A percentile compares a stretch with the other conserved stretches of the same genome.
Conservation (phyloP, 306 rosid species). For the Carpinus fangiana region DNA sequence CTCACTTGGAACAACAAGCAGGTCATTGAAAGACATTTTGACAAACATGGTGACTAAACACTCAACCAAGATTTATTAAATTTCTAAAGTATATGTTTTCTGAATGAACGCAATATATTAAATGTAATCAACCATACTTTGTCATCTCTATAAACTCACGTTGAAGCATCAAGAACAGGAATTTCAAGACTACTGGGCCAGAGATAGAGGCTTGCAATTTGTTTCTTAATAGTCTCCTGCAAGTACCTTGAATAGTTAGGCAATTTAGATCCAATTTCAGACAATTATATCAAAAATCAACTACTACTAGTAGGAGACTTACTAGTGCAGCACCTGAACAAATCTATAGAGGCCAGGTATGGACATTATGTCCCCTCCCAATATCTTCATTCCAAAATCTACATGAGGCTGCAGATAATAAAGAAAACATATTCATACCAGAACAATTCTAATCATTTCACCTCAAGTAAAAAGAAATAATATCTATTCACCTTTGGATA, state of each 20-base stretch:
- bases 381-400: constrained; percentile 79
- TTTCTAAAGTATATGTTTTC: not conserved
- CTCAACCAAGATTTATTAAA: not conserved
- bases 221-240: constrained; percentile 74
- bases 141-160: constrained; percentile 47
- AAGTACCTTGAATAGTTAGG: constrained; percentile 31
- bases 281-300: constrained; percentile 11
- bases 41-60: not conserved
- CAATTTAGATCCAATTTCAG: constrained; percentile 14
- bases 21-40: constrained; percentile 8
- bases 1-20: not conserved
- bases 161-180: constrained; percentile 74
- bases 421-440: constrained; percentile 11
- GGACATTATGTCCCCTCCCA: constrained; percentile 91
- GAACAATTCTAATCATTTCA: constrained; percentile 12
- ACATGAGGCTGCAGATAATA: constrained; percentile 70
- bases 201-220: constrained; percentile 74
- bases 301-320: constrained; percentile 25
- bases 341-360: constrained; percentile 81
- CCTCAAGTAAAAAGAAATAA: not conserved
- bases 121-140: not conserved
- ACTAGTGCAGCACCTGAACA: constrained; percentile 74
- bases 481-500: constrained; percentile 4
- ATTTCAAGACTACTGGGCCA: constrained; percentile 83
- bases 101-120: not conserved